Conservation (phyloP, 345 rosid species). For the Combretum micranthum region DNA sequence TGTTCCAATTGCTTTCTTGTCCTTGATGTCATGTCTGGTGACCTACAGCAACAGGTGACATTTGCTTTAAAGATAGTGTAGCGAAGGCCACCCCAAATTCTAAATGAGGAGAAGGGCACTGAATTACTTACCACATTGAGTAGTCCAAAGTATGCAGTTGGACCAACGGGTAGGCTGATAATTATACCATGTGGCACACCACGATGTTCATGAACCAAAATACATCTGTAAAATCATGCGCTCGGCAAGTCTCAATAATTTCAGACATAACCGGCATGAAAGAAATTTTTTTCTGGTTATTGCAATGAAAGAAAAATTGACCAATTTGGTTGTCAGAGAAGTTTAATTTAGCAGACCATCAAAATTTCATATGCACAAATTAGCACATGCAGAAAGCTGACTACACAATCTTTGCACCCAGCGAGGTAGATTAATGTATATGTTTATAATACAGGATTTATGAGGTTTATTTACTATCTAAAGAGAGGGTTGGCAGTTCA, state of each 20-base stretch:
- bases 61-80: constrained; percentile 5
- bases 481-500: no score
- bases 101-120: constrained; percentile 3
- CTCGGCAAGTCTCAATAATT: constrained; percentile 77
- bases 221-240: constrained; percentile 90
- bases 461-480: no score
- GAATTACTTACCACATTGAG: constrained; percentile 71
- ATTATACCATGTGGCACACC: constrained; percentile 86
- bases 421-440: no score
- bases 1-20: constrained; percentile 63
- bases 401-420: no score
- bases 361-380: not conserved
- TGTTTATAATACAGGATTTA: no score
- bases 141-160: constrained; percentile 87
- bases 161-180: constrained; percentile 83
- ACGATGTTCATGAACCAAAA: constrained; percentile 83
- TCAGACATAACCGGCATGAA: constrained; percentile 71
- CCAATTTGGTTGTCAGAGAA: no score
- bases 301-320: no score
- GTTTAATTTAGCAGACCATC: no score
- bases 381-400: not conserved
- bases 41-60: constrained; percentile 38
- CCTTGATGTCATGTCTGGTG: constrained; percentile 84
- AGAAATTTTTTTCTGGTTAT: not conserved
- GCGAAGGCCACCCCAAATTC: constrained; percentile 2